These are phyloP conservation scores for Tagetes erecta DNA, from an alignment of 129 eudicot genomes.

Conservation along the genomic window DNA sequence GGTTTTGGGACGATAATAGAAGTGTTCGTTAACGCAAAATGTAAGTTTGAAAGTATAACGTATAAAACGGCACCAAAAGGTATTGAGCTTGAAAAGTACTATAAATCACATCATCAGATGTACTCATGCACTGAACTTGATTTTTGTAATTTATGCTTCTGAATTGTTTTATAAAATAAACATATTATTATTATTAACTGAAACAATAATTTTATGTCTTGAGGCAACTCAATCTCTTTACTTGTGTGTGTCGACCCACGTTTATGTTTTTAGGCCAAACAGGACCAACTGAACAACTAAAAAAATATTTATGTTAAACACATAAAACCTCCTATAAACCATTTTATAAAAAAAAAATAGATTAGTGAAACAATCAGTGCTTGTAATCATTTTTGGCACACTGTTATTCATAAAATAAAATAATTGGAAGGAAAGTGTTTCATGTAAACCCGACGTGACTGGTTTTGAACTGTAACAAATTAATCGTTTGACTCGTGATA, in stretches of 20 bases:
- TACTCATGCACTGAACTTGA: background rate
- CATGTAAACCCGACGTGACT: background rate
- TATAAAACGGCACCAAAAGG: background rate
- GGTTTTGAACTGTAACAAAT: background rate
- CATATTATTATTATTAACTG: no score
- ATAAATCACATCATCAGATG: no score
- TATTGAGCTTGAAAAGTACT: background rate
- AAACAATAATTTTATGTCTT: background rate
- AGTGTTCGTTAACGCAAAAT: background rate
- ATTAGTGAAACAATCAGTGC: background rate
- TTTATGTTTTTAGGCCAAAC: background rate
- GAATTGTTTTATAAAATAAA: no score
- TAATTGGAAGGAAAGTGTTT: background rate
- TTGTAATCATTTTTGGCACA: background rate
- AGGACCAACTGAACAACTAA: background rate
- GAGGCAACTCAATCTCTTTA: background rate
- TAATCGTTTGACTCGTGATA: background rate
- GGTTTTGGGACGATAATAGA: conserved; percentile 21
- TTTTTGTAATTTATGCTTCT: background rate
- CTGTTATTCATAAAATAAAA: background rate
- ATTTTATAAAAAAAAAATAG: background rate
- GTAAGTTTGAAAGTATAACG: background rate
- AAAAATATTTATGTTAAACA: no score
- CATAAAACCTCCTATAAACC: background rate
- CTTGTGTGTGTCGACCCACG: background rate